Evolutionary conservation across 2,329 filamentous ascomycete species (phyloP), one percentile per base, ranked within the genome.

Genomic region (Orbilia brochopaga): DNA sequence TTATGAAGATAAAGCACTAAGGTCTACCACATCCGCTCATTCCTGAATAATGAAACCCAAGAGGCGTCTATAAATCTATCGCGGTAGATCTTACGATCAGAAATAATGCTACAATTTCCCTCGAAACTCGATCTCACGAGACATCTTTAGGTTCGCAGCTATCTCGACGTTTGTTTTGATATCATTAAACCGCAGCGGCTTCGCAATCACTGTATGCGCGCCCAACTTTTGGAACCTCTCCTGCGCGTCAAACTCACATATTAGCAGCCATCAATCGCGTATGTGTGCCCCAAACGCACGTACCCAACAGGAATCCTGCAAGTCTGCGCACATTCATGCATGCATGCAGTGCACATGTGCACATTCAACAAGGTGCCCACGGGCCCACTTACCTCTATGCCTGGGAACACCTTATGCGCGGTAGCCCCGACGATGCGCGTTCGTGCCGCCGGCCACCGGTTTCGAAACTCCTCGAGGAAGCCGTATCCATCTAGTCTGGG

Each of bases 101-200:
- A n/a, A n/a, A n/a, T n/a, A n/a, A n/a, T n/a, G n/a, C n/a, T 37
- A 70, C 32, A 70, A 11, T 11, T 23, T 63, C 1, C 59, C 66
- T 24, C 40, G 42, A 35, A 59, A 70, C n/a, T 70, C 59, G 19
- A 70, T 54, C 13, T 70, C 66, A 10, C 66, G 40, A 7, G 66
- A 37, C 44, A 70, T 48, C 30, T 60, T 70, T 10, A 59, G 2
- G 2, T 15, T 59, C 7, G 59, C 48, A 2, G 66, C 59, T 5
- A 5, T 17, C 21, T 70, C 66, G 1, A 69, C 5, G 6, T 61
- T 23, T 1, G 13, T 0, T 4, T 23, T 42, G 2, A 54, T 4
- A 15, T 19, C 15, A 1, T 40, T 7, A 13, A 21, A 35, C 24
- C 30, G 51, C n/a, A 70, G 2, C 7, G 66, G 66, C 21, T 70